phyloP scores from a whole-genome alignment of 1,284 basidiomycete genomes.

The Cutaneotrichosporon sp. region DNA sequence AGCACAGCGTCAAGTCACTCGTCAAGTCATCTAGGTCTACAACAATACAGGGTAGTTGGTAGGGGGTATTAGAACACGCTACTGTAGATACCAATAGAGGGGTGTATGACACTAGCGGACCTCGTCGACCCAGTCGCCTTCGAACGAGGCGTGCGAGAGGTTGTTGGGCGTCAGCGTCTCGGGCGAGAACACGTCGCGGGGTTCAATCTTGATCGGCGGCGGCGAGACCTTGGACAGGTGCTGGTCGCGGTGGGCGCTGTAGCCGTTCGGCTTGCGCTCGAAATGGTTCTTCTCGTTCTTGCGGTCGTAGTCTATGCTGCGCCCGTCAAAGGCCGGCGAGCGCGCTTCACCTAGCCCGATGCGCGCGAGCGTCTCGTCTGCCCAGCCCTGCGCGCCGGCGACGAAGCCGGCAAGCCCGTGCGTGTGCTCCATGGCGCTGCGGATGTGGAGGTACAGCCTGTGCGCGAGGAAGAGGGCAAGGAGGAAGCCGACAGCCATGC shows the following conservation, averaged over 20 bases:
- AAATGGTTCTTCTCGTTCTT: not conserved
- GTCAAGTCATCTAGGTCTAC: too few species aligned
- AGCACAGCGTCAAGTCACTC: too few species aligned
- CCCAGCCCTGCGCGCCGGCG: constrained; percentile 15
- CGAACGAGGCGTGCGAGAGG: too few species aligned
- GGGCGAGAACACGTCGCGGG: not conserved
- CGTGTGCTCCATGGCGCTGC: not conserved
- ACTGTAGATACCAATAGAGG: too few species aligned
- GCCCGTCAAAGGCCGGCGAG: not conserved
- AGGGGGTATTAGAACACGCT: too few species aligned
- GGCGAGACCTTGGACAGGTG: not conserved
- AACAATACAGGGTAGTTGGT: too few species aligned
- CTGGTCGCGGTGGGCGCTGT: not conserved
- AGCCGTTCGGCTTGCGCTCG: not conserved
- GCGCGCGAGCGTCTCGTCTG: constrained; percentile 28
- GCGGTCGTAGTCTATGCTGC: not conserved
- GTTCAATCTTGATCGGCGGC: not conserved
- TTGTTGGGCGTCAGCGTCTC: not conserved
- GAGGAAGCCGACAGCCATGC: constrained; percentile 25
- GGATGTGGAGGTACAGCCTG: constrained; percentile 38
- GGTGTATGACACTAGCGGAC: too few species aligned
- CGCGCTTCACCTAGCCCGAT: constrained; percentile 9
- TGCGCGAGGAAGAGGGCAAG: constrained; percentile 38
- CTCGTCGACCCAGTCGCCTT: not conserved
- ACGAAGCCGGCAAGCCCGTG: not conserved